phyloP scores from a whole-genome alignment of 164 flowering plant species.

The Saururus chinensis region DNA sequence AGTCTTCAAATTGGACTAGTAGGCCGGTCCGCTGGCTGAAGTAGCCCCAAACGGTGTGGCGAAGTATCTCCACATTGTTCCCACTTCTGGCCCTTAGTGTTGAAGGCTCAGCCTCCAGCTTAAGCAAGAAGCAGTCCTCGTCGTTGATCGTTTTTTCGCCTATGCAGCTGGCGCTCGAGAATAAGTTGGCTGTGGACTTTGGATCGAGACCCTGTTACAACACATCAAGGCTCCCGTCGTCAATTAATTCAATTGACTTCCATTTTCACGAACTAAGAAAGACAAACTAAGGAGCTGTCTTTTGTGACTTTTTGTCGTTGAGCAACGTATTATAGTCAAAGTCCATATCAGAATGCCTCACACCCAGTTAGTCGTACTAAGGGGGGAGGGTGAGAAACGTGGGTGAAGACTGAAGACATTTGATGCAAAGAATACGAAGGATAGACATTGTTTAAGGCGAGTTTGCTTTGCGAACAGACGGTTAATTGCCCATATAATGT shows the following conservation, averaged over 20 bases:
- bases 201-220: slow-evolving; percentile 87
- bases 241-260: neutral
- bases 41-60: slow-evolving; percentile 87
- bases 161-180: slow-evolving; percentile 57
- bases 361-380: no score
- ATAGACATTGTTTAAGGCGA: no score
- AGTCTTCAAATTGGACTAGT: slow-evolving; percentile 57
- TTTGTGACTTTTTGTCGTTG: no score
- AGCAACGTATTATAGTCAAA: no score
- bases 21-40: slow-evolving; percentile 92
- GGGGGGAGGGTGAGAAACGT: no score
- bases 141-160: slow-evolving; percentile 65
- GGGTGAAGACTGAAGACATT: no score
- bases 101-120: slow-evolving; percentile 52
- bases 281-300: no score
- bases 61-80: slow-evolving; percentile 57
- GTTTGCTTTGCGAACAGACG: no score
- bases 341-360: no score
- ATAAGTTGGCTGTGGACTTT: slow-evolving; percentile 57
- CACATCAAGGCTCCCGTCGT: neutral
- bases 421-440: no score
- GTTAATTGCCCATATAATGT: no score
- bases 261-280: no score
- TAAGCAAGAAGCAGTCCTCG: slow-evolving; percentile 82
- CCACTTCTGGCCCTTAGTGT: slow-evolving; percentile 63